A percentile compares a stretch with the other conserved stretches of the same genome.
These are phyloP conservation scores for Jackrogersella multiformis DNA, from an alignment of 495 filamentous ascomycete species.

Conservation along the genomic window DNA sequence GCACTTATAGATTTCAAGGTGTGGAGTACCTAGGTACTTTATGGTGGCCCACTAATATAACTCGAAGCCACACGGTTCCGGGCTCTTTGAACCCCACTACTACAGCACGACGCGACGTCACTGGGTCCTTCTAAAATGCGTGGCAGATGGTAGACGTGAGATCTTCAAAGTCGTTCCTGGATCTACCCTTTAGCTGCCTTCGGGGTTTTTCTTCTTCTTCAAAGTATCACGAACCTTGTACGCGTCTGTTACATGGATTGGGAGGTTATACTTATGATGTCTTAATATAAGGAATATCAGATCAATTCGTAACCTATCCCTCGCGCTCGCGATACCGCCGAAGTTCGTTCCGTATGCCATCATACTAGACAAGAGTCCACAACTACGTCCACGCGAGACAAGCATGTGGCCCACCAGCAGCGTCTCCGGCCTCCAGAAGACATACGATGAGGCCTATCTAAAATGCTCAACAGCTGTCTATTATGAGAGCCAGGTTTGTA, in stretches of 20 bases:
- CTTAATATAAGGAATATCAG: constrained; percentile 1
- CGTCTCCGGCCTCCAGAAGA: constrained; percentile 88
- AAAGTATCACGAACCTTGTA: constrained; percentile 5
- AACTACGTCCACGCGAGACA: constrained; percentile 16
- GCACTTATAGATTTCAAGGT: not conserved
- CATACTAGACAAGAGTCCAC: not conserved
- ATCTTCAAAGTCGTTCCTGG: constrained; percentile 33
- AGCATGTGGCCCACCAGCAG: constrained; percentile 83
- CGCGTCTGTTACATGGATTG: constrained; percentile 10
- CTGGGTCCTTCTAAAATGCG: constrained; percentile 28
- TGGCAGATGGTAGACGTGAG: constrained; percentile 11
- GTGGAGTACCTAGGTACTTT: not conserved
- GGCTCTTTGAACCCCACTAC: constrained; percentile 33
- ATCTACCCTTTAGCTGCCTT: constrained; percentile 9
- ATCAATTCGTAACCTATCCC: constrained; percentile 9
- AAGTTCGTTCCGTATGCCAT: constrained; percentile 21
- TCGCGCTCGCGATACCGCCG: constrained; percentile 8
- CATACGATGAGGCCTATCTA: constrained; percentile 94
- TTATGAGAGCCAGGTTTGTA: constrained; percentile 84
- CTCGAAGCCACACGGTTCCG: constrained; percentile 1
- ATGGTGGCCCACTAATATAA: too few relatives aligned
- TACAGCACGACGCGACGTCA: constrained; percentile 34
- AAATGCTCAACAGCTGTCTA: constrained; percentile 95
- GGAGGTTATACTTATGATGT: constrained; percentile 2
- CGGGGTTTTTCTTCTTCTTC: not conserved